Evolutionary conservation across 495 filamentous ascomycete genomes (phyloP), one percentile per base, ranked within the genome.

Genomic region (Aspergillus baeticus): DNA sequence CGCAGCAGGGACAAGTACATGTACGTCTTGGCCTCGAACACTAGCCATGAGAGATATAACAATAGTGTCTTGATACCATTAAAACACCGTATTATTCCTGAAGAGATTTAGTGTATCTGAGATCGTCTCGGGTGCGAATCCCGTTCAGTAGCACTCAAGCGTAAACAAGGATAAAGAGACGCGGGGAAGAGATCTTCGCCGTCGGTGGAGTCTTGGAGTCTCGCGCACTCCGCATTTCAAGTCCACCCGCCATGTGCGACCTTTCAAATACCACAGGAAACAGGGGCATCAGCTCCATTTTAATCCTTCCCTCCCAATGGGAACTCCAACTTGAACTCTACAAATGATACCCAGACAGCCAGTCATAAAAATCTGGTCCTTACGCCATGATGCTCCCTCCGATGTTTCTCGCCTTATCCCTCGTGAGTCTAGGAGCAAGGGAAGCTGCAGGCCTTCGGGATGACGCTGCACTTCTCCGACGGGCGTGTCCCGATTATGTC

Each of bases 401-500:
- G 13, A 36, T 69, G 5, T 43, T 69, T 14, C 53, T 70, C 21
- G 60, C 63, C 17, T 43, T 71, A 18, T 64, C 65, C 1, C 1
- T 47, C 22, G 38, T 74, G 42, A 59, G 59, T 42, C 37, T 65
- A 7, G 56, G 64, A 46, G 66, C 62, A 33, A 54, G 38, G 54
- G 64, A 62, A 10, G 48, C 62, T 33, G 59, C 67, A 56, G 68
- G 49, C 23, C 39, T 41, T 43, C 64, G 58, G 14, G 68, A 75
- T 26, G 56, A 64, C 11, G 61, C 65, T 20, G 61, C 69, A 23
- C 53, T 78, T 43, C 50, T 74, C 17, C 68, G 69, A 51, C 69
- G 72, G 45, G 77, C 73, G 13, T 82, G 79, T 64, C 79, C 79
- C 10, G 77, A 82, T 48, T 82, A 82, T 59, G 69, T 66, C 1